Conservation (phyloP, 2,329 filamentous ascomycete genomes). For the Ceratocystis smalleyi region DNA sequence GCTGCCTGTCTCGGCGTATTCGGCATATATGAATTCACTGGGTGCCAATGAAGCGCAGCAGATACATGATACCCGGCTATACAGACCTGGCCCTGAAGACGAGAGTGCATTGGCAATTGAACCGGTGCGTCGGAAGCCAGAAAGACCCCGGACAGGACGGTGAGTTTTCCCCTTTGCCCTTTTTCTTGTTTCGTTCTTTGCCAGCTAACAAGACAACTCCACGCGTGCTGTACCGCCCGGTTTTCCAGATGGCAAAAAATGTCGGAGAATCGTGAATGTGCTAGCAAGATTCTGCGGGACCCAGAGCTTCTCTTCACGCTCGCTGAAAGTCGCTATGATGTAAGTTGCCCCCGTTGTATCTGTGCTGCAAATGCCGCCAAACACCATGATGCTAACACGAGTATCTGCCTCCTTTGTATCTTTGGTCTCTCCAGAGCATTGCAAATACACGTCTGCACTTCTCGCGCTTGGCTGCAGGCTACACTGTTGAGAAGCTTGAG, state of each 20-base stretch:
- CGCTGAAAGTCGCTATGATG: constrained; percentile 38
- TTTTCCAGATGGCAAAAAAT: not conserved
- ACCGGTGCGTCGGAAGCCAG: too few species aligned
- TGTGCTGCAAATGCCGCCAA: not conserved
- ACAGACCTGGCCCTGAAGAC: too few species aligned
- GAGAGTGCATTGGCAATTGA: too few species aligned
- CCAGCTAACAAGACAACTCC: not conserved
- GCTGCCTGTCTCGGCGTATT: too few species aligned
- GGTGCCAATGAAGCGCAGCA: too few species aligned
- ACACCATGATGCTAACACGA: not conserved
- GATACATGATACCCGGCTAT: too few species aligned
- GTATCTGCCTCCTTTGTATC: not conserved
- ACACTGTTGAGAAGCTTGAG: constrained; percentile 23
- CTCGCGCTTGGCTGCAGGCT: constrained; percentile 40
- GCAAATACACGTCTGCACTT: constrained; percentile 41
- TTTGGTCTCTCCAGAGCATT: constrained; percentile 31
- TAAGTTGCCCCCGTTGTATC: constrained; percentile 23
- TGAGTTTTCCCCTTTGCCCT: not conserved
- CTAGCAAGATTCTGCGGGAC: constrained; percentile 33
- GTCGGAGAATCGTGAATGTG: not conserved
- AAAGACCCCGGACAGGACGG: too few species aligned
- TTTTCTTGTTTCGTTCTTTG: not conserved
- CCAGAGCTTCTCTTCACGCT: constrained; percentile 46
- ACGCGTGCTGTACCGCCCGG: not conserved
- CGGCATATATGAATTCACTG: too few species aligned